These are phyloP conservation scores for Chaetomiaceae sp. DNA, from an alignment of 2,329 filamentous ascomycete species.

Conservation along the genomic window DNA sequence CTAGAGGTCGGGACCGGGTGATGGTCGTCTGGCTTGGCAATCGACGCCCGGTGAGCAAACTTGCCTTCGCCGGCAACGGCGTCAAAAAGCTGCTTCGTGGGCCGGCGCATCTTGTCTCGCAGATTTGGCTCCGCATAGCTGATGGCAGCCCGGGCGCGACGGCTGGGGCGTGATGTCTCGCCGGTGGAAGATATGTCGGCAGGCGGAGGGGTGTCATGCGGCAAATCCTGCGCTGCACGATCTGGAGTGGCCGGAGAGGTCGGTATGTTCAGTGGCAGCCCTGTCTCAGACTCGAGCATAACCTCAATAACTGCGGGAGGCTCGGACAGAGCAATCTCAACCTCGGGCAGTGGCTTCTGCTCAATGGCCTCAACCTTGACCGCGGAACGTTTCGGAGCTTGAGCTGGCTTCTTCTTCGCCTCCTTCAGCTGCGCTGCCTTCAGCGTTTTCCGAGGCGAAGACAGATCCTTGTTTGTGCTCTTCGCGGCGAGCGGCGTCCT, in stretches of 20 bases:
- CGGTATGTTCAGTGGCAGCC: slow-evolving; percentile 33
- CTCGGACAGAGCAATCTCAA: slow-evolving; percentile 18
- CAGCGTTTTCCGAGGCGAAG: slow-evolving; percentile 49
- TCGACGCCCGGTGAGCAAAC: slow-evolving; percentile 31
- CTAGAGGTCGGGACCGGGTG: slow-evolving; percentile 24
- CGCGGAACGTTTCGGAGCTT: slow-evolving; percentile 28
- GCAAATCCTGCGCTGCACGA: slow-evolving; percentile 29
- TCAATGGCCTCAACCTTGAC: slow-evolving; percentile 8
- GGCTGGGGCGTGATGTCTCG: slow-evolving; percentile 57
- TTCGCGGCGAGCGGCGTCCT: slow-evolving; percentile 49
- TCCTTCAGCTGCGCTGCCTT: slow-evolving; percentile 34
- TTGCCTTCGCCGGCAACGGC: slow-evolving; percentile 63
- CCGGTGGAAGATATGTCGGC: slow-evolving; percentile 48
- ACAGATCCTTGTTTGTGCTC: slow-evolving; percentile 53
- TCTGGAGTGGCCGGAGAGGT: slow-evolving; percentile 46
- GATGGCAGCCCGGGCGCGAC: slow-evolving; percentile 60
- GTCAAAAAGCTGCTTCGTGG: slow-evolving; percentile 68
- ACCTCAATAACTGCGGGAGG: slow-evolving; percentile 20
- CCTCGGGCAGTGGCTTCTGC: slow-evolving; percentile 13
- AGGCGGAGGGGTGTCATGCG: slow-evolving; percentile 54
- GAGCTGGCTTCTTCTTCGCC: slow-evolving; percentile 26
- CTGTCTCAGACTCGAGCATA: slow-evolving; percentile 27
- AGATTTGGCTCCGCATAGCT: slow-evolving; percentile 81
- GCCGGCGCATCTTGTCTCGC: slow-evolving; percentile 75
- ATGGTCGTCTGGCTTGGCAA: slow-evolving; percentile 22